Percentiles rank a stretch among this genome's conserved stretches.
phyloP scores from a whole-genome alignment of 352 stramenopile species.

The Phytophthora megakarya region DNA sequence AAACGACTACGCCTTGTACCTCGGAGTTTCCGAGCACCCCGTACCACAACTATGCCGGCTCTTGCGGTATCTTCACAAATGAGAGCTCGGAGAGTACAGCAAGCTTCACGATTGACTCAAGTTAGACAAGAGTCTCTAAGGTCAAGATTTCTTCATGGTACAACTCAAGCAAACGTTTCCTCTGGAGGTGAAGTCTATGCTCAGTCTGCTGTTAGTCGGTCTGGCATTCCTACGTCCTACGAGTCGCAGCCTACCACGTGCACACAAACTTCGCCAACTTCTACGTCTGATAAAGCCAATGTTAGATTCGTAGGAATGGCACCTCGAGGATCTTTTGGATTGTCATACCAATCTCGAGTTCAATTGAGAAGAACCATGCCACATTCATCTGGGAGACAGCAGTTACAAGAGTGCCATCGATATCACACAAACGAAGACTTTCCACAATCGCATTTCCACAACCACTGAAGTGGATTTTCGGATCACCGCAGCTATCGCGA shows the following conservation, averaged over 20 bases:
- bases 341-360: neutral
- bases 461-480: neutral
- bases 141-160: conserved; percentile 26
- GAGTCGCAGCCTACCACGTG: neutral
- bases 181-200: conserved; percentile 44
- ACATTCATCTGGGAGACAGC: neutral
- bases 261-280: neutral
- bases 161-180: conserved; percentile 15
- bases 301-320: neutral
- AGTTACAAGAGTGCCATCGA: neutral
- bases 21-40: conserved; percentile 15
- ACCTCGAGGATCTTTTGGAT: neutral
- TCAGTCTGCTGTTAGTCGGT: no score
- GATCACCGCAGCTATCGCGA: neutral
- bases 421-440: neutral
- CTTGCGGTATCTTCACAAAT: conserved; percentile 2
- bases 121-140: conserved; percentile 8
- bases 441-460: neutral
- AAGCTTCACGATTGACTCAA: neutral
- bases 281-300: neutral
- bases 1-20: conserved; percentile 11
- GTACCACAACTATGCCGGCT: neutral
- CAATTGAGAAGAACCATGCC: neutral
- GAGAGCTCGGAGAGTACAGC: neutral
- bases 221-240: neutral